phyloP scores from a whole-genome alignment of 2,329 filamentous ascomycete genomes.

The Xenosphaeropsis pyriputrescens region DNA sequence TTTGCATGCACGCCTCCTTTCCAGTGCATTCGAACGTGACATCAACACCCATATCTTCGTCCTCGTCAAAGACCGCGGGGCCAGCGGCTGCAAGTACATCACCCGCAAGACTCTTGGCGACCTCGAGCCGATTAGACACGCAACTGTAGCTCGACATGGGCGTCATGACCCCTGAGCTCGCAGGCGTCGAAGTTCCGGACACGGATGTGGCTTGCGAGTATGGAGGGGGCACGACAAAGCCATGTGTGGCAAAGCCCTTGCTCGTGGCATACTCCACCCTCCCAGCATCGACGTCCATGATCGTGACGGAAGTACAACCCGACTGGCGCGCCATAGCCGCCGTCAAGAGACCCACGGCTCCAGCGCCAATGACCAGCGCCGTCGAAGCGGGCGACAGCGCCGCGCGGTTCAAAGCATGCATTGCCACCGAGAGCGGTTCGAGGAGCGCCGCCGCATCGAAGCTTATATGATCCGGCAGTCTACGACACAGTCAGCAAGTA shows the following conservation, averaged over 20 bases:
- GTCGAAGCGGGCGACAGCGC: conserved; percentile 34
- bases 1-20: conserved; percentile 61
- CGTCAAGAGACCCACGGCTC: conserved; percentile 46
- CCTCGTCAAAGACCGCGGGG: conserved; percentile 19
- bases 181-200: conserved; percentile 33
- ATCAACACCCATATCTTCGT: conserved; percentile 52
- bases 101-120: conserved; percentile 31
- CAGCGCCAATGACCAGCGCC: conserved; percentile 49
- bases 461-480: conserved; percentile 41
- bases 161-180: conserved; percentile 23
- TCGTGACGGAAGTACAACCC: conserved; percentile 42
- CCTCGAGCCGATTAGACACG: conserved; percentile 30
- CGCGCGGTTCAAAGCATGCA: conserved; percentile 44
- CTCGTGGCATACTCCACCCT: conserved; percentile 44
- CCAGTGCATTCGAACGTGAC: conserved; percentile 66
- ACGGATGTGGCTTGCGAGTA: conserved; percentile 27
- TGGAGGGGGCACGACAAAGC: conserved; percentile 33
- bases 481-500: conserved; percentile 11
- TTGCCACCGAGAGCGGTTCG: conserved; percentile 46
- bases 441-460: conserved; percentile 45
- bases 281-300: conserved; percentile 43
- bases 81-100: conserved; percentile 28
- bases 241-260: conserved; percentile 44
- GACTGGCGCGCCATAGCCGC: conserved; percentile 47
- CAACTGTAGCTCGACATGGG: conserved; percentile 25